Evolutionary conservation across 169 alveolate species (phyloP), one percentile per base, ranked within the genome.

Genomic region (Plasmodium berghei): DNA sequence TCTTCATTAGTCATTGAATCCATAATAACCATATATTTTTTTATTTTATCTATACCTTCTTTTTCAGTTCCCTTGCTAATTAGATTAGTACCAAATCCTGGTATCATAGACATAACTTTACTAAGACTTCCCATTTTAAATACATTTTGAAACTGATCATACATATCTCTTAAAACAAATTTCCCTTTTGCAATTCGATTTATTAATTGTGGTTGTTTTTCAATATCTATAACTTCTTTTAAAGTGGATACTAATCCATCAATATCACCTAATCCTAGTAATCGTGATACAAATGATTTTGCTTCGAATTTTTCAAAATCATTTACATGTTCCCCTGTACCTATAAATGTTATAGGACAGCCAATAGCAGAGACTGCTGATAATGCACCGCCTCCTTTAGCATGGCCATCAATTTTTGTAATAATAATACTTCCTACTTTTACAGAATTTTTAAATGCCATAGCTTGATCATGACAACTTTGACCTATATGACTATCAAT

Each of bases 381-480:
- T 14, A 99, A 94, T 0, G 99, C 99, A 12, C 99, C 99, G n/a
- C 99, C 99, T n/a, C 99, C 99, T 92, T 98, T 98, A 1, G 99
- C 99, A 73, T 98, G 99, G 48, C 99, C 99, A 93, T 99, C 99
- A n/a, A 99, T 94, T 91, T 99, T 99, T 20, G 99, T 99, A 83
- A 99, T 95, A 89, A 99, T 98, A 12, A 99, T 99, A 85, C 98
- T 95, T n/a, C 99, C 99, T 46, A 99, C 99, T 72, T 95, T 96
- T 40, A 98, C 99, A 9, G 99, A 98, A 22, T 96, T 96, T 89
- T 97, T 96, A 94, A 98, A 99, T 12, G 99, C 99, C 74, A 93
- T 67, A 1, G 99, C 99, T 92, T 99, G 99, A 67, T 98, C 99
- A 92, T 93, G 98, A 94, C 99, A 99, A 12, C 99, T 99, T 91